Evolutionary conservation across 495 filamentous ascomycete species (phyloP), one percentile per base, ranked within the genome.

Genomic region (Bryoglossum gracile): DNA sequence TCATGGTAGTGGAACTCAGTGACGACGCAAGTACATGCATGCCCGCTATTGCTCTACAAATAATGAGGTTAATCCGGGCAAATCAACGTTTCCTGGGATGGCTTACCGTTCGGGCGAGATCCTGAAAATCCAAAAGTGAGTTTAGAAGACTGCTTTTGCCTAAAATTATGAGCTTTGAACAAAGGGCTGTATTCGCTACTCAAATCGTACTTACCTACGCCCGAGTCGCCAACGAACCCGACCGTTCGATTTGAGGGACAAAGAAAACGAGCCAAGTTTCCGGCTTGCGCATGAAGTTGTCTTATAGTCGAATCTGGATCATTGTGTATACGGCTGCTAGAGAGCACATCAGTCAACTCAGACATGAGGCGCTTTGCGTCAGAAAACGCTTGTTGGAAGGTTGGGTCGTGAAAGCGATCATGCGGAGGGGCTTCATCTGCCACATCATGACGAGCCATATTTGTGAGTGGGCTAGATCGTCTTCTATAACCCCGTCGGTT

Each of bases 1-100:
- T 61, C 53, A 40, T 69, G 67, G 57, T 60, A 60, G 33, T 60
- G 55, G 42, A 64, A 71, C 34, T 71, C 68, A 1, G 65, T 71
- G 4, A 63, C 66, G 6, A 65, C 65, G 36, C 65, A 68, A 8
- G 68, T 71, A 46, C 68, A 71, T 0, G 66, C 68, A 9, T 36
- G 34, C 26, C 65, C 65, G n/a, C 45, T 37, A 39, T 38, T 37
- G 33, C 45, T 48, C 45, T 48, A 14, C 13, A 18, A 39, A 22
- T 19, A 39, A 38, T 10, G n/a, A 4, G 17, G 8, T 39, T 36
- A 18, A 13, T 18, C n/a, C n/a, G 17, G 32, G 8, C 21, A 26
- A 16, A 25, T 2, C 21, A 24, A 2, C 37, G 3, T 44, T 35
- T 19, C 40, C 18, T 3, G 44, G 21, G 28, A 17, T 32, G 46